Evolutionary conservation across 176 grass and related monocot genomes (phyloP), one percentile per base, ranked within the genome.

Genomic region (Carex parvula): DNA sequence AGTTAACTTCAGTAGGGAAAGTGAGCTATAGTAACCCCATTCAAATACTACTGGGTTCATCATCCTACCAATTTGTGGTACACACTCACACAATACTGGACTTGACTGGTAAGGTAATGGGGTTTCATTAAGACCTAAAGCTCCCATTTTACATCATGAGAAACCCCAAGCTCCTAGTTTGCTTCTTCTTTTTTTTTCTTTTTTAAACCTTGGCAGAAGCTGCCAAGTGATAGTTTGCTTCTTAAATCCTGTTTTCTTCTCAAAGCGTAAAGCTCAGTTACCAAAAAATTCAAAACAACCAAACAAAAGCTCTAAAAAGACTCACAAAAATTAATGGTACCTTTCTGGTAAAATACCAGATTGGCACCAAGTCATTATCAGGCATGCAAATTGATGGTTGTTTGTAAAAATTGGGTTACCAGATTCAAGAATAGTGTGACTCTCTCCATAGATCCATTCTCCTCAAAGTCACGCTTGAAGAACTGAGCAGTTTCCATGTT

Each of bases 401-500:
- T 54, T 26, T 32, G 55, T 26, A 67, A 42, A 64, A 87, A 30
- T 64, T n/a, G 69, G 11, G 46, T 55, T 90, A 97, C 94, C 92
- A 97, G 90, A 85, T 97, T 97, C 79, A 97, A 87, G 58, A 97
- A 97, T 60, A 97, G 90, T 16, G 94, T 97, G 76, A 94, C 94
- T 21, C 92, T 88, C 82, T 97, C 94, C 94, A 97, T 97, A 3
- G 94, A 97, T 79, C 94, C 94, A 83, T 97, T 97, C 81, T 97
- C 94, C 86, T 97, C 94, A 67, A 97, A 97, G 74, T 97, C 92
- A 58, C 94, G 90, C 64, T 97, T 97, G 83, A 97, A 97, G 84
- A 97, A 97, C 84, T 94, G 90, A 60, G 94, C 88, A 30, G 94
- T 94, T 92, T 97, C 90, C 94, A 97, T 97, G 73, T 97, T 97